Conservation (phyloP, 78 protist species). For the Dictyostelium citrinum region DNA sequence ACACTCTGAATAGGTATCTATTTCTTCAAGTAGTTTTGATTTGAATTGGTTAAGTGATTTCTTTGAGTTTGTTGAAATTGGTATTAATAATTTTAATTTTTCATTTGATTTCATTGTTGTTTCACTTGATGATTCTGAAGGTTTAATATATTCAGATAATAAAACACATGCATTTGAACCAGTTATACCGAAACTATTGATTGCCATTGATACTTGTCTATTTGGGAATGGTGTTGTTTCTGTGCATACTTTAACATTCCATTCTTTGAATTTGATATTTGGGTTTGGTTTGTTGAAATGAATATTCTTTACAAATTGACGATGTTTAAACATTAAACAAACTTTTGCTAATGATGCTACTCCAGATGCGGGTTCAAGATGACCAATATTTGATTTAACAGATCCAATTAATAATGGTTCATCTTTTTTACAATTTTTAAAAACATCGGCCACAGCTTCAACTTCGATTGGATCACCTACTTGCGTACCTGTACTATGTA, state of each 20-base stretch:
- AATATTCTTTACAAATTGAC: slow-evolving; percentile 16
- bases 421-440: background rate
- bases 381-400: slow-evolving; percentile 85
- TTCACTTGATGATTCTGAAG: background rate
- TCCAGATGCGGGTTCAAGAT: slow-evolving; percentile 53
- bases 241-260: slow-evolving; percentile 11
- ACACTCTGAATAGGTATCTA: background rate
- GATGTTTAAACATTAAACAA: slow-evolving; percentile 45
- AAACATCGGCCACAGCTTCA: slow-evolving; percentile 7
- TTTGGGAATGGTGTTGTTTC: slow-evolving; percentile 1
- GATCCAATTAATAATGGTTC: slow-evolving; percentile 75
- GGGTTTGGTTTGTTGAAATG: slow-evolving; percentile 32
- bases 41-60: background rate
- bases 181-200: slow-evolving; percentile 88
- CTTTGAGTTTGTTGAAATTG: slow-evolving; percentile 52
- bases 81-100: slow-evolving; percentile 11
- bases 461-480: slow-evolving; percentile 68
- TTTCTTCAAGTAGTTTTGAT: background rate
- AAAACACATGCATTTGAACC: slow-evolving; percentile 85
- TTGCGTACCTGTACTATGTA: slow-evolving; percentile 92
- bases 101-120: background rate
- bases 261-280: slow-evolving; percentile 17
- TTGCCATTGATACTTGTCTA: slow-evolving; percentile 41
- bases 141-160: slow-evolving; percentile 2
- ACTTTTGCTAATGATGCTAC: slow-evolving; percentile 80